These are phyloP conservation scores for Blastobotrys malaysiensis DNA, from an alignment of 1,139 yeast species.

Conservation along the genomic window DNA sequence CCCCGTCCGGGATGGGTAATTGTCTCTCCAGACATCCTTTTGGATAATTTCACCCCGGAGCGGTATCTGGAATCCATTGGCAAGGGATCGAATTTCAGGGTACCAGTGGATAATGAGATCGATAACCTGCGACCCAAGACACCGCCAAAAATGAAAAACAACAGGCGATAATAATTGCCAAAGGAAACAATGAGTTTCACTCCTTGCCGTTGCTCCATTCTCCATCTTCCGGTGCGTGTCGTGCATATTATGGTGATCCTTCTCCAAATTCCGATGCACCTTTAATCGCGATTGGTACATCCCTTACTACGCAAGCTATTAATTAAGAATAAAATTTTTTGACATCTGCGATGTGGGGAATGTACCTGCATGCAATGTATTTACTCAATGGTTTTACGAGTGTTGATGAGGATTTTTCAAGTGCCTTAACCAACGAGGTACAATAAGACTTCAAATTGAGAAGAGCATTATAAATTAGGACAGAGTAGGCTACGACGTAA, in stretches of 20 bases:
- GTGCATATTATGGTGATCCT: not conserved
- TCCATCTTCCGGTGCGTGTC: not conserved
- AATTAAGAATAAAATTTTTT: not conserved
- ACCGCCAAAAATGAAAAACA: conserved; percentile 39
- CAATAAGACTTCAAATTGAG: too few species aligned
- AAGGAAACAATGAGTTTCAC: too few species aligned
- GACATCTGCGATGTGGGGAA: not conserved
- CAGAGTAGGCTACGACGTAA: not conserved
- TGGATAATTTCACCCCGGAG: conserved; percentile 60
- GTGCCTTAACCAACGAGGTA: too few species aligned
- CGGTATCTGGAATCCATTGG: conserved; percentile 46
- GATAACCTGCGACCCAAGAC: conserved; percentile 81
- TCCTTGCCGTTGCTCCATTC: too few species aligned
- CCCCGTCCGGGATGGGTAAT: conserved; percentile 89
- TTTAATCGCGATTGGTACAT: too few species aligned
- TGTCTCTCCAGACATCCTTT: conserved; percentile 73
- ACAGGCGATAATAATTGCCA: not conserved
- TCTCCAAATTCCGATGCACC: not conserved
- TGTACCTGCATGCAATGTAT: too few species aligned
- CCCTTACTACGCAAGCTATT: not conserved
- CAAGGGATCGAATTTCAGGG: conserved; percentile 28
- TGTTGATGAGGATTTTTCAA: too few species aligned
- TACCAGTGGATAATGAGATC: conserved; percentile 67
- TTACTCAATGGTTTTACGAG: too few species aligned
- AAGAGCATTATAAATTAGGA: not conserved